These are phyloP conservation scores for Comarum palustre DNA, from an alignment of 306 rosid species.

Conservation along the genomic window DNA sequence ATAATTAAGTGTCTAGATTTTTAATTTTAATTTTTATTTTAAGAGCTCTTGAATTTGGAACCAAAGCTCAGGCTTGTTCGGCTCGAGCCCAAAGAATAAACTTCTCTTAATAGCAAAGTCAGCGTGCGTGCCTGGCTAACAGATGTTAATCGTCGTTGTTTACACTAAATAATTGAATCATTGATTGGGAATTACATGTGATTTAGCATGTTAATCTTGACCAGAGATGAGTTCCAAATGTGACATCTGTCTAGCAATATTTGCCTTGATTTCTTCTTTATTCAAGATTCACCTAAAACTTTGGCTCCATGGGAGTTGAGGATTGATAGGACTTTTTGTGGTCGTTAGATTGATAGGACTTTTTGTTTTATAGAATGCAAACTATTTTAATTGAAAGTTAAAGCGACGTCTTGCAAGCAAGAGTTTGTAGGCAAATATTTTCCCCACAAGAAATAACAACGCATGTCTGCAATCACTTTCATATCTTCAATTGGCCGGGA, in stretches of 20 bases:
- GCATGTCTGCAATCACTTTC: neutral
- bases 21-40: too few species aligned
- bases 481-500: neutral
- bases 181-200: too few species aligned
- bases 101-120: too few species aligned
- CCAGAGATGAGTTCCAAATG: constrained; percentile 29
- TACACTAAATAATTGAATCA: neutral
- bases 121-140: too few species aligned
- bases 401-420: constrained; percentile 12
- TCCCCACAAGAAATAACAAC: constrained; percentile 14
- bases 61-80: too few species aligned
- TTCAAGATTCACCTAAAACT: constrained; percentile 34
- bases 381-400: neutral
- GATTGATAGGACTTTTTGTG: constrained; percentile 27
- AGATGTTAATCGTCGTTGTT: neutral
- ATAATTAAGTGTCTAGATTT: too few species aligned
- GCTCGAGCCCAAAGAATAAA: too few species aligned
- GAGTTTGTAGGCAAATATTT: constrained; percentile 2
- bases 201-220: constrained; percentile 21
- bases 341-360: constrained; percentile 27
- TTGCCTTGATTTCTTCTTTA: constrained; percentile 29
- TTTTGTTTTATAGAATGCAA: neutral
- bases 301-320: constrained; percentile 41
- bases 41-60: too few species aligned
- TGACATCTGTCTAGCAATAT: constrained; percentile 35